Evolutionary conservation across 164 flowering plant genomes (phyloP).

Genomic region (Malania oleifera): DNA sequence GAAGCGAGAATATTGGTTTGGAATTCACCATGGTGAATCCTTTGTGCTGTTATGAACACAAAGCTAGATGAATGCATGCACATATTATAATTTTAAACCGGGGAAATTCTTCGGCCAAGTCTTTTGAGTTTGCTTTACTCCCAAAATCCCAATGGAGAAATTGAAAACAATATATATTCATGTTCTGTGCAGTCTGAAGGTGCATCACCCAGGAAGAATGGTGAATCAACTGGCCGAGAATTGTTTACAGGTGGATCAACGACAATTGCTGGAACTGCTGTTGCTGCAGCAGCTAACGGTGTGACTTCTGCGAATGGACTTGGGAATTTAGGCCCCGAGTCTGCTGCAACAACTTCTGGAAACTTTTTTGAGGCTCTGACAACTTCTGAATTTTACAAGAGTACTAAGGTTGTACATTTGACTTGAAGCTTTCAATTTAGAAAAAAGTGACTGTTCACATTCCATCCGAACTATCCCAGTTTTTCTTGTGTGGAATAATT

Average conservation of each 20-base stretch:
- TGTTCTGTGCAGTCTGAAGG: constrained; percentile 64
- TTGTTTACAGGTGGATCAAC: constrained; percentile 6
- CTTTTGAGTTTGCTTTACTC: neutral
- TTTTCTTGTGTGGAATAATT: neutral
- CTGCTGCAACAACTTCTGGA: constrained; percentile 56
- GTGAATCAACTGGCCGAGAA: constrained; percentile 9
- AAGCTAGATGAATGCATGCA: no score
- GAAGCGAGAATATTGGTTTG: no score
- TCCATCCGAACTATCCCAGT: neutral
- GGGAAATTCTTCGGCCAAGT: neutral
- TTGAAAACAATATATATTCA: neutral
- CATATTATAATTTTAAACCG: neutral
- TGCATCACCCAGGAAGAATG: constrained; percentile 27
- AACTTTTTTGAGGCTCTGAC: constrained; percentile 73
- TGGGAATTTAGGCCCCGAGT: constrained; percentile 36
- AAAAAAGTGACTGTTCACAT: neutral
- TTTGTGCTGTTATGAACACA: no score
- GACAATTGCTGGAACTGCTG: constrained; percentile 24
- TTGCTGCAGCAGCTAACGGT: constrained; percentile 38
- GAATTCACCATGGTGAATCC: no score
- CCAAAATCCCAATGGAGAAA: neutral
- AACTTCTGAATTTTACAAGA: constrained; percentile 77
- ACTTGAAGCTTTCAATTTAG: neutral
- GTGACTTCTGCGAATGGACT: constrained; percentile 22
- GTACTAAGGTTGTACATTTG: constrained; percentile 53